Percentiles rank a stretch among this genome's conserved stretches.
These are phyloP conservation scores for Thielaviopsis ethacetica DNA, from an alignment of 2,329 filamentous ascomycete species.

Conservation along the genomic window DNA sequence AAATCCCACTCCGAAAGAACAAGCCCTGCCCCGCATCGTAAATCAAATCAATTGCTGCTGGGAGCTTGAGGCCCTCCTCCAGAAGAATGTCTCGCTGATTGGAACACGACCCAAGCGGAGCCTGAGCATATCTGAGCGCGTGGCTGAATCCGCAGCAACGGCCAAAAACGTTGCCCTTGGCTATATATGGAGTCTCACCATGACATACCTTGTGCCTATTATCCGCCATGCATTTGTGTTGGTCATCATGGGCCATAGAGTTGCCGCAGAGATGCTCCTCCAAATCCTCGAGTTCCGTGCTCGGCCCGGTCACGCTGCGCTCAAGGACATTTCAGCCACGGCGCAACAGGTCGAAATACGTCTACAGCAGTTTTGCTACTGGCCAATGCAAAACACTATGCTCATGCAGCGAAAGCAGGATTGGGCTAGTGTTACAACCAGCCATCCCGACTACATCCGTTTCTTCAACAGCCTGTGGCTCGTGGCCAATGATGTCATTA, in stretches of 20 bases:
- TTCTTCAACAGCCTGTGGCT: slow-evolving; percentile 99
- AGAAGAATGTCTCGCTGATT: slow-evolving; percentile 78
- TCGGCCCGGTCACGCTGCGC: slow-evolving; percentile 59
- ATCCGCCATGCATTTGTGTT: slow-evolving; percentile 60
- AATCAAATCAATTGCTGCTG: slow-evolving; percentile 93
- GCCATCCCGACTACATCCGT: slow-evolving; percentile 92
- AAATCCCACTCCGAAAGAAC: slow-evolving; percentile 64
- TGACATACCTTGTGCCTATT: slow-evolving; percentile 62
- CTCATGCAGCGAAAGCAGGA: slow-evolving; percentile 76
- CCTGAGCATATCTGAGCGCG: slow-evolving; percentile 82
- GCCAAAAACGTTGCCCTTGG: slow-evolving; percentile 60
- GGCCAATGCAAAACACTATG: slow-evolving; percentile 92
- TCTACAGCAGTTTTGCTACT: slow-evolving; percentile 95
- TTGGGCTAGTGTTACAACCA: slow-evolving; percentile 91
- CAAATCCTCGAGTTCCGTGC: slow-evolving; percentile 70
- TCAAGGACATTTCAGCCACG: slow-evolving; percentile 92
- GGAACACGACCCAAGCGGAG: slow-evolving; percentile 66
- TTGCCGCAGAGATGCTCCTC: slow-evolving; percentile 65
- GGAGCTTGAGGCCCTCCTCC: slow-evolving; percentile 71
- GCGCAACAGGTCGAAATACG: slow-evolving; percentile 96
- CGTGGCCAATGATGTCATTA: slow-evolving; percentile 96
- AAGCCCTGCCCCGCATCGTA: slow-evolving; percentile 62
- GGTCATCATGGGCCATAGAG: slow-evolving; percentile 60
- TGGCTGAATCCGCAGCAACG: slow-evolving; percentile 83
- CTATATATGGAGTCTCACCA: slow-evolving; percentile 53